Evolutionary conservation across 1,139 yeast species (phyloP), one percentile per base, ranked within the genome.

Genomic region (Candida tropicalis): DNA sequence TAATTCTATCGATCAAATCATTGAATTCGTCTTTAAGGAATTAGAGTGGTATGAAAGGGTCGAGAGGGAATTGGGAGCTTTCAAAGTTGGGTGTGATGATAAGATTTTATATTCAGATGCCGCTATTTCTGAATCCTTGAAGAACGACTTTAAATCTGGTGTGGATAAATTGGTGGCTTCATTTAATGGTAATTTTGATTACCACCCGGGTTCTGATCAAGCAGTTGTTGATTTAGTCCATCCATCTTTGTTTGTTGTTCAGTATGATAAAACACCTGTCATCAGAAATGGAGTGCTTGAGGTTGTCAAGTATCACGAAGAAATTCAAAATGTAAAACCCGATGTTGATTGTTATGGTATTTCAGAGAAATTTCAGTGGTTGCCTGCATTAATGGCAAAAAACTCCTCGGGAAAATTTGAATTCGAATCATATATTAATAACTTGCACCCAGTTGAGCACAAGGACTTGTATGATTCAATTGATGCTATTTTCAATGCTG

Each of bases 201-300:
- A 65, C 54, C 77, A 70, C 47, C 76, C 74, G 3, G 61, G 63
- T 5, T 59, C 72, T 0, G 49, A 63, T 35, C 54, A 66, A 12
- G 61, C 62, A 41, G 75, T 73, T 1, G 53, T 70, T 23, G 75
- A 72, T 50, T 56, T 72, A 27, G 73, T 72, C 4, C 76, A 73
- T 48, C 77, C 77, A 7, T 70, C 76, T 13, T 55, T 72, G 39
- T 71, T 61, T 44, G 73, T 73, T 0, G 51, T 71, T 6, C 64
- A 60, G 38, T 72, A 69, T 42, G 70, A 65, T 0, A 56, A 44
- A 10, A 67, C 74, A 5, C 66, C 69, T 1, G 49, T 63, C 11
- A 35, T 51, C 1, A 42, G 25, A 7, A 47, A 41, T 10, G 45
- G 34, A 8, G 38, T 42, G 6, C 9, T 42, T 23, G 41, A 43